These are phyloP conservation scores for Durotheca rogersii DNA, from an alignment of 495 filamentous ascomycete genomes.

Conservation along the genomic window DNA sequence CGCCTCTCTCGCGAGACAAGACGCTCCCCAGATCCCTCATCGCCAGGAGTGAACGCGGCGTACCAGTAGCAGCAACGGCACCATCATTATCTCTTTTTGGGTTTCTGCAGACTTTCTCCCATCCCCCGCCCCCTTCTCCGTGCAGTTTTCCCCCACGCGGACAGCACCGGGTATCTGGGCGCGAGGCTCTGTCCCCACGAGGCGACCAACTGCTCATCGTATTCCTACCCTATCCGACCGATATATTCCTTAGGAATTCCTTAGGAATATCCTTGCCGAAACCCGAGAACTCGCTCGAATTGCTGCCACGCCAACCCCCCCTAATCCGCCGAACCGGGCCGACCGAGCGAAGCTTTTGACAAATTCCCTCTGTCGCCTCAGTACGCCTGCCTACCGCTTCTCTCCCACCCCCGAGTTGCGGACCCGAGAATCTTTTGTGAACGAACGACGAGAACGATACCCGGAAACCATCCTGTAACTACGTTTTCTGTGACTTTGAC, in stretches of 20 bases:
- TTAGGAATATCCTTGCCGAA: conserved; percentile 14
- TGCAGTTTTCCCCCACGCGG: too few relatives aligned
- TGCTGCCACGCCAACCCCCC: neutral
- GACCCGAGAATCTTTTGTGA: conserved; percentile 24
- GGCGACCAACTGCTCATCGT: too few relatives aligned
- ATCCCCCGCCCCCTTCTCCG: too few relatives aligned
- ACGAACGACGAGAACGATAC: conserved; percentile 32
- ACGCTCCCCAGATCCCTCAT: conserved; percentile 3
- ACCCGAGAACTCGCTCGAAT: neutral
- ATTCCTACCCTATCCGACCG: too few relatives aligned
- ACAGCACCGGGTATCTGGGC: too few relatives aligned
- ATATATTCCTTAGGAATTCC: too few relatives aligned
- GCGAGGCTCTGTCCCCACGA: too few relatives aligned
- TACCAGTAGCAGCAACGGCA: conserved; percentile 1
- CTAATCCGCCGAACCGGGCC: conserved; percentile 1
- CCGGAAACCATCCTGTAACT: conserved; percentile 21
- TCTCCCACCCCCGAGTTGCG: conserved; percentile 1
- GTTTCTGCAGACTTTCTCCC: too few relatives aligned
- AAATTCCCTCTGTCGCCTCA: conserved; percentile 19
- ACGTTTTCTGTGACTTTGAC: conserved; percentile 67
- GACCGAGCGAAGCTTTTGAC: conserved; percentile 26
- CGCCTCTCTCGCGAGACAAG: neutral
- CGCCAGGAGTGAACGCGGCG: conserved; percentile 14
- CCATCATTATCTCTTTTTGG: too few relatives aligned
- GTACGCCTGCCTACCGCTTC: neutral